Conservation (phyloP, 108 stramenopile species). For the Cyclotella choctawhatcheeana region DNA sequence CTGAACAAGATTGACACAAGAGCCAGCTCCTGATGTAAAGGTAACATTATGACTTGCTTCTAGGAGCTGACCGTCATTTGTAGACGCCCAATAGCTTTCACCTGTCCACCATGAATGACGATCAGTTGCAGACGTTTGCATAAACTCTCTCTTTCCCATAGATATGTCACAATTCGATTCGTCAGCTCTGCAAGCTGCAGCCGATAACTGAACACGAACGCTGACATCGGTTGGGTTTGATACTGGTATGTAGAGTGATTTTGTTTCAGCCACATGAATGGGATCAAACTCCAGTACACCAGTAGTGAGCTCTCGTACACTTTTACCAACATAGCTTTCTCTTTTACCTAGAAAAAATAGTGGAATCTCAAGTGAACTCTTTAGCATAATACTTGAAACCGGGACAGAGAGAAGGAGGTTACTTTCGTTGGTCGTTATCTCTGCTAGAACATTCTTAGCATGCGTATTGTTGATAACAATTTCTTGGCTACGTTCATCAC, state of each 20-base stretch:
- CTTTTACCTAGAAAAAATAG: conserved; percentile 46
- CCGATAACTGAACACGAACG: conserved; percentile 64
- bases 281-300: conserved; percentile 63
- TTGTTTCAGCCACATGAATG: conserved; percentile 58
- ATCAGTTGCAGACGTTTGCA: conserved; percentile 34
- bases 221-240: conserved; percentile 75
- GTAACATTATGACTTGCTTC: conserved; percentile 78
- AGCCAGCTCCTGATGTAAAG: conserved; percentile 65
- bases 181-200: conserved; percentile 30
- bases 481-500: neutral
- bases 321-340: too few species aligned
- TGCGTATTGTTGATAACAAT: neutral
- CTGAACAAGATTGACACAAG: conserved; percentile 64
- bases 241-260: conserved; percentile 47
- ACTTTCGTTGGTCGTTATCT: neutral
- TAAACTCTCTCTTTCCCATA: conserved; percentile 14
- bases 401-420: conserved; percentile 37
- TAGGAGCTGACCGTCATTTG: conserved; percentile 66
- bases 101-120: conserved; percentile 71
- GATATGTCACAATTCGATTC: conserved; percentile 16
- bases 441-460: neutral
- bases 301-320: conserved; percentile 11
- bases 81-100: conserved; percentile 67
- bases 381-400: conserved; percentile 55
- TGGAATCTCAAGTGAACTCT: conserved; percentile 60